Evolutionary conservation across 768 basidiomycete species (phyloP).

Genomic region (Podaxis sp.): DNA sequence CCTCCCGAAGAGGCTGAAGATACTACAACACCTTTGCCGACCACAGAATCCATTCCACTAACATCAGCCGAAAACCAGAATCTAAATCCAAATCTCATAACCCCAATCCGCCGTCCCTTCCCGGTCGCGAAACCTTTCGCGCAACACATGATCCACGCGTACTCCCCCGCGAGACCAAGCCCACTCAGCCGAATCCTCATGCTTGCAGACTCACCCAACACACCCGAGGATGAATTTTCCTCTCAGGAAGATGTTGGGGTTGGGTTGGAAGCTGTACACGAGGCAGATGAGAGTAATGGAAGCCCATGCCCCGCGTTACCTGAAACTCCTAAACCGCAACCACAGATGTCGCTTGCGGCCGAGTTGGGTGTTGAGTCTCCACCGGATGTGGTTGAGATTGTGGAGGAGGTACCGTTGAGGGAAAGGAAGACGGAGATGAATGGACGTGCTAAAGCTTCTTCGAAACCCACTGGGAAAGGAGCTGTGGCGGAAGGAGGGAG

Average conservation of each 20-base stretch:
- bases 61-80: no score
- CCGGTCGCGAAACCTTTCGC: constrained; percentile 73
- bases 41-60: no score
- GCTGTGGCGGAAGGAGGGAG: constrained; percentile 31
- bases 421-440: constrained; percentile 48
- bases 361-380: constrained; percentile 47
- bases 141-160: constrained; percentile 73
- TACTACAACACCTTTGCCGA: no score
- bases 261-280: constrained; percentile 31
- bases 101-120: constrained; percentile 46
- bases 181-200: constrained; percentile 78
- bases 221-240: constrained; percentile 25
- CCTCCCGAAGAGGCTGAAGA: neutral
- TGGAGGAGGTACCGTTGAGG: constrained; percentile 43
- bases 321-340: constrained; percentile 18
- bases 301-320: constrained; percentile 14
- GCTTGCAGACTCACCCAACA: constrained; percentile 62
- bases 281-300: constrained; percentile 33
- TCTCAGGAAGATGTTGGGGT: constrained; percentile 19
- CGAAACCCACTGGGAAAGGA: neutral
- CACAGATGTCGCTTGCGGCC: constrained; percentile 40
- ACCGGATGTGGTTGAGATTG: constrained; percentile 30
- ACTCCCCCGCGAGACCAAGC: constrained; percentile 79
- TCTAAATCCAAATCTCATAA: constrained; percentile 12
- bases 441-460: neutral